Evolutionary conservation across 306 rosid genomes (phyloP).

Genomic region (Canavalia gladiata): DNA sequence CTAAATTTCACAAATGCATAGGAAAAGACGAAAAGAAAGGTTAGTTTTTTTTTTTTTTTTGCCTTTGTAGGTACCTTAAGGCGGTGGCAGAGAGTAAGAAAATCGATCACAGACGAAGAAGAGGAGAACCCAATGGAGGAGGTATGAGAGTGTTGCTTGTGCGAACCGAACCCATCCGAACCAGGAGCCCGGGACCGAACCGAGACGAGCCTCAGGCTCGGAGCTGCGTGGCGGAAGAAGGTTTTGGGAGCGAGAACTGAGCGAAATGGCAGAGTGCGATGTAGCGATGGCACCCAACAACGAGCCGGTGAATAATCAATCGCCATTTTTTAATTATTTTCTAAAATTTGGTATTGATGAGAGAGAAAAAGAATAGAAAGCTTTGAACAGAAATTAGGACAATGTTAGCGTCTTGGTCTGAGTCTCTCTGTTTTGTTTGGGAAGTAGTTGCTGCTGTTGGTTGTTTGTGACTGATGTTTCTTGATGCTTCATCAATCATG

Average conservation of each 20-base stretch:
- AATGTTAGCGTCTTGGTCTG: not conserved
- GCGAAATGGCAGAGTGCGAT: constrained; percentile 50
- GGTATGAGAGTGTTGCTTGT: constrained; percentile 48
- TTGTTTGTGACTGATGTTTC: not conserved
- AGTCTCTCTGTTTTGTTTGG: not conserved
- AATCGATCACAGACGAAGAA: constrained; percentile 72
- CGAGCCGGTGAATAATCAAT: constrained; percentile 58
- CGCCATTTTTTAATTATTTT: constrained; percentile 50
- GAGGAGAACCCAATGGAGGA: constrained; percentile 51
- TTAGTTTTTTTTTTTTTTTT: too few relatives aligned
- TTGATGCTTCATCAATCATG: too few relatives aligned
- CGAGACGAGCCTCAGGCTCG: constrained; percentile 52
- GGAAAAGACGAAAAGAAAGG: not conserved
- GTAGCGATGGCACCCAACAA: constrained; percentile 54
- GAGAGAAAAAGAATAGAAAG: not conserved
- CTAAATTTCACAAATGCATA: not conserved
- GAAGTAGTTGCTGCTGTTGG: not conserved
- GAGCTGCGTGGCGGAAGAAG: constrained; percentile 44
- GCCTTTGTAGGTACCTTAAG: constrained; percentile 68
- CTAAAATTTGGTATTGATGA: not conserved
- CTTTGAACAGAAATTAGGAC: not conserved
- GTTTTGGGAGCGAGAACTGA: constrained; percentile 44
- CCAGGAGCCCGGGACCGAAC: constrained; percentile 63
- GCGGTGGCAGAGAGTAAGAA: constrained; percentile 82
- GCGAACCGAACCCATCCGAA: constrained; percentile 54